Percentiles rank a stretch among this genome's conserved stretches.
Conservation (phyloP, 176 grass and related monocot genomes). For the Saccharum spontaneum region DNA sequence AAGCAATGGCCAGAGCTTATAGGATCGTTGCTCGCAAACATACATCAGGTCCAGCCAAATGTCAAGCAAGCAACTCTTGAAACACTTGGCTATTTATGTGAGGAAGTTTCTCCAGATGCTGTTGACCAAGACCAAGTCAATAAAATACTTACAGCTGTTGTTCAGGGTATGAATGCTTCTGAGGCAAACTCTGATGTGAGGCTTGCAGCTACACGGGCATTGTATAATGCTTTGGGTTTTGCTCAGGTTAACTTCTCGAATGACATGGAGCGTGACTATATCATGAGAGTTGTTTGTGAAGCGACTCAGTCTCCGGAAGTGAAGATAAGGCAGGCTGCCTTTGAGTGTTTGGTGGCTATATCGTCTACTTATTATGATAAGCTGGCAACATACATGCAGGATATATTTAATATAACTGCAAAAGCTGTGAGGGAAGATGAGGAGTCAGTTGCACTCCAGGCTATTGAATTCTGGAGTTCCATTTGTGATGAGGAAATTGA, state of each 20-base stretch:
- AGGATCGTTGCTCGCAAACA: slow-evolving; percentile 64
- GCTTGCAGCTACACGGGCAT: slow-evolving; percentile 69
- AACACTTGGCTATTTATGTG: slow-evolving; percentile 85
- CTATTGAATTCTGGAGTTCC: slow-evolving; percentile 93
- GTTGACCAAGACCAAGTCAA: slow-evolving; percentile 87
- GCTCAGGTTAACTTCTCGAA: slow-evolving; percentile 83
- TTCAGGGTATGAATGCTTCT: slow-evolving; percentile 90
- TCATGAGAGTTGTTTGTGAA: slow-evolving; percentile 87
- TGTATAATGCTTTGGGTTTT: slow-evolving; percentile 86
- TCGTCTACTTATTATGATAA: slow-evolving; percentile 84
- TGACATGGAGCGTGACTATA: slow-evolving; percentile 91
- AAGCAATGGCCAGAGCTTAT: slow-evolving; percentile 89
- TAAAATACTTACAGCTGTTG: slow-evolving; percentile 85
- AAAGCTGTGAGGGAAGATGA: slow-evolving; percentile 85
- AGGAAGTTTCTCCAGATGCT: slow-evolving; percentile 72
- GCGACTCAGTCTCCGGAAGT: slow-evolving; percentile 62
- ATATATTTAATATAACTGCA: slow-evolving; percentile 80
- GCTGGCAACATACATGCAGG: slow-evolving; percentile 71
- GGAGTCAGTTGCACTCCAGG: slow-evolving; percentile 91
- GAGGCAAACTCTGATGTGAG: slow-evolving; percentile 75
- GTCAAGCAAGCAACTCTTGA: slow-evolving; percentile 77
- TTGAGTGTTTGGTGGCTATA: slow-evolving; percentile 87
- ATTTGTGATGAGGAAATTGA: slow-evolving; percentile 94
- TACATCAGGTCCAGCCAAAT: slow-evolving; percentile 75
- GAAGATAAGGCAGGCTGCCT: slow-evolving; percentile 84